Evolutionary conservation across 257 asterid species (phyloP).

Genomic region (Solanum ossicruentum): DNA sequence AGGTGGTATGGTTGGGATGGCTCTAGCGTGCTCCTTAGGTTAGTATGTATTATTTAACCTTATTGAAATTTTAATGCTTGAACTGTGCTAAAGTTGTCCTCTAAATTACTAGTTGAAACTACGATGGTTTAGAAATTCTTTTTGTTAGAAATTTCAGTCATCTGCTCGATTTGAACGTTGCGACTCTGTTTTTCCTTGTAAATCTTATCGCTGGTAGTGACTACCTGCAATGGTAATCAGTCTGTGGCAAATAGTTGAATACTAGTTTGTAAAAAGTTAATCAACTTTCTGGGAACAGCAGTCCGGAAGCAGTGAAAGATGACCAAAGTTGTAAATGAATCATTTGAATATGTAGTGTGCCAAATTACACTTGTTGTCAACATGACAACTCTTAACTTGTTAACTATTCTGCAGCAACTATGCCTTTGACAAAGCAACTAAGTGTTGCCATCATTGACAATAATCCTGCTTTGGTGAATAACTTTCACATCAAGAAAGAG

Average conservation of each 20-base stretch:
- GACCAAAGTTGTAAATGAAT: neutral
- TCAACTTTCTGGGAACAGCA: neutral
- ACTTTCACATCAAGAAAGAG: slow-evolving; percentile 42
- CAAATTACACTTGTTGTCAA: neutral
- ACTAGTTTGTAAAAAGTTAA: neutral
- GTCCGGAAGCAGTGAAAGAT: neutral
- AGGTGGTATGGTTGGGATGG: slow-evolving; percentile 99
- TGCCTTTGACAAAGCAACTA: slow-evolving; percentile 65
- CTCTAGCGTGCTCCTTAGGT: slow-evolving; percentile 91
- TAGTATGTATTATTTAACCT: neutral
- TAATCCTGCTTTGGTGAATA: slow-evolving; percentile 72
- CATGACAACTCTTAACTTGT: neutral
- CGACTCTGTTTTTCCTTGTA: neutral
- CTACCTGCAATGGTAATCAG: neutral
- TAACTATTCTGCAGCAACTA: slow-evolving; percentile 53
- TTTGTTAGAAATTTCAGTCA: neutral
- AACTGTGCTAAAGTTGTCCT: neutral
- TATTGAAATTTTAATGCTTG: neutral
- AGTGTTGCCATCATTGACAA: slow-evolving; percentile 82
- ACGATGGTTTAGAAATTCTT: neutral
- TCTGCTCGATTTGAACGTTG: neutral
- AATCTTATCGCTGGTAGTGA: neutral
- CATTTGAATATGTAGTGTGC: neutral
- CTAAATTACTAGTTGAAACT: neutral
- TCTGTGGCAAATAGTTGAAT: neutral